Evolutionary conservation across 495 filamentous ascomycete species (phyloP), one percentile per base, ranked within the genome.

Genomic region (Xylaria scruposa): DNA sequence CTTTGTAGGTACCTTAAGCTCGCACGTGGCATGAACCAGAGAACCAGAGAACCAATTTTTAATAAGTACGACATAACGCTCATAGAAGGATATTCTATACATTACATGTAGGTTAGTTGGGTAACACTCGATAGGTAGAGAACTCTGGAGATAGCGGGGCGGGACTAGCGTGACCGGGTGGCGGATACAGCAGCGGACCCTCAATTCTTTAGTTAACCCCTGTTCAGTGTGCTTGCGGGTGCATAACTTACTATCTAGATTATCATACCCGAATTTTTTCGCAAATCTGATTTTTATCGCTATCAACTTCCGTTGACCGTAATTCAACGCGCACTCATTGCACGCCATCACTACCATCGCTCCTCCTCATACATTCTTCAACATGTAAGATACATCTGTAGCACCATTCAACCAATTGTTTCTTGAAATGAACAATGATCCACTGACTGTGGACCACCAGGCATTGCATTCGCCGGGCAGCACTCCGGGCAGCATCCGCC

Each of bases 401-500:
- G 31, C n/a, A 19, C n/a, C 17, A 29, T 56, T 33, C 21, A 10
- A 44, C 44, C 33, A 21, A 24, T 53, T 4, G 0, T 10, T 69
- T n/a, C 21, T 9, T 49, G 17, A 21, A 47, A n/a, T 40, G 44
- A 64, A 6, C n/a, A n/a, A n/a, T n/a, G 4, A 4, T 21, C 29
- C 12, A 54, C 70, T 79, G 47, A 79, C 36, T 40, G 47, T 60
- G 10, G 51, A 54, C 42, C 65, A 47, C 47, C 68, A 90, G 87
- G 88, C 84, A 86, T 80, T 82, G 83, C 68, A 74, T 90, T 73
- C 88, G 88, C 68, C 86, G 87, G 74, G 85, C 85, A 61, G 86
- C 88, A 74, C 80, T 87, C 59, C 85, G 90, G 68, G 86, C 90
- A 38, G 81, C 88, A 72, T 80, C 86, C 53, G 82, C 88, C 54